Conservation (phyloP, 1,139 yeast species). For the Sugiyamaella neomexicana region DNA sequence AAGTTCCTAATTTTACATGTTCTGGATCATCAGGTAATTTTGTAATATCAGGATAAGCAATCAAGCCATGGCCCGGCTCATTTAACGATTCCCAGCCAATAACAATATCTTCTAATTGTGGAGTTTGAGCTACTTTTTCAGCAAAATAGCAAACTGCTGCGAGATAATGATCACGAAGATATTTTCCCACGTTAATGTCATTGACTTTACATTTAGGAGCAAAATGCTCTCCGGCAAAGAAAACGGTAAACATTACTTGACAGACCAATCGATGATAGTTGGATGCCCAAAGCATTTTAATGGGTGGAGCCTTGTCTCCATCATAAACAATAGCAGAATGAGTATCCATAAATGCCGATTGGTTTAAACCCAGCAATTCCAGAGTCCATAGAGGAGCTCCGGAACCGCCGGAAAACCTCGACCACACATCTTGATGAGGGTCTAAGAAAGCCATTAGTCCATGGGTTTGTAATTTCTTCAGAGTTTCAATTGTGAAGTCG, state of each 20-base stretch:
- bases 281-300: constrained; percentile 85
- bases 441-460: constrained; percentile 81
- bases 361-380: constrained; percentile 82
- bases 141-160: constrained; percentile 59
- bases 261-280: constrained; percentile 75
- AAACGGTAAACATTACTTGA: constrained; percentile 79
- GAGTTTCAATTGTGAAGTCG: constrained; percentile 62
- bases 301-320: constrained; percentile 48
- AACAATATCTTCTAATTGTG: constrained; percentile 52
- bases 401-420: constrained; percentile 80
- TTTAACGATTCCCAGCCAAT: constrained; percentile 85
- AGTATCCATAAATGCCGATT: constrained; percentile 58
- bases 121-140: constrained; percentile 52
- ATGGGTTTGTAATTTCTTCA: constrained; percentile 56
- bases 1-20: constrained; percentile 36
- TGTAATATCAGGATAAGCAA: constrained; percentile 35
- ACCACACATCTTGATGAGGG: constrained; percentile 94
- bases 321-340: constrained; percentile 60
- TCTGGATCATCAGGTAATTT: constrained; percentile 34
- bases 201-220: constrained; percentile 71
- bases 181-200: constrained; percentile 75
- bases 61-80: constrained; percentile 63
- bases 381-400: constrained; percentile 95
- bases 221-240: constrained; percentile 70
- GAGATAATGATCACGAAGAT: constrained; percentile 64